phyloP scores from a whole-genome alignment of 2,329 filamentous ascomycete species.

The Alternaria panax region DNA sequence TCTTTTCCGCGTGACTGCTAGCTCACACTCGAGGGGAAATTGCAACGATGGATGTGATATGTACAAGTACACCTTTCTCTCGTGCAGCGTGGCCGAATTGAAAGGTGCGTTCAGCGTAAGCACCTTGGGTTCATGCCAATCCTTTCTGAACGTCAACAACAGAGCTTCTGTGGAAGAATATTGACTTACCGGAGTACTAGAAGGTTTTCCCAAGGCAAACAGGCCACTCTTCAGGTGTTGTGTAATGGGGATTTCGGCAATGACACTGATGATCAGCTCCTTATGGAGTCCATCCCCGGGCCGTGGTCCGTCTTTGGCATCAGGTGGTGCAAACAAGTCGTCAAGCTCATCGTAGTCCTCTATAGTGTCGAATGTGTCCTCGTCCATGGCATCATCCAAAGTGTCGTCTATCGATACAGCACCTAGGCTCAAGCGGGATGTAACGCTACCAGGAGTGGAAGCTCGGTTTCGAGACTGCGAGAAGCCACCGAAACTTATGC shows the following conservation, averaged over 20 bases:
- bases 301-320: constrained; percentile 38
- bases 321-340: constrained; percentile 46
- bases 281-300: constrained; percentile 50
- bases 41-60: constrained; percentile 45
- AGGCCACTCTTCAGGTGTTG: constrained; percentile 39
- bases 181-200: constrained; percentile 26
- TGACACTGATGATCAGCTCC: constrained; percentile 48
- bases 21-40: constrained; percentile 47
- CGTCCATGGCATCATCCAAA: constrained; percentile 48
- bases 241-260: constrained; percentile 44
- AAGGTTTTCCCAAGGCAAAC: constrained; percentile 32
- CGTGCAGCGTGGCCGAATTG: constrained; percentile 47
- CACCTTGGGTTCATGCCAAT: constrained; percentile 33
- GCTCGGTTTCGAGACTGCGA: constrained; percentile 57
- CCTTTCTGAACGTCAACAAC: constrained; percentile 1
- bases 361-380: constrained; percentile 48
- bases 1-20: constrained; percentile 47
- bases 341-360: constrained; percentile 52
- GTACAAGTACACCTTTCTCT: constrained; percentile 49
- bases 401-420: constrained; percentile 49
- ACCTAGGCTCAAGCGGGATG: constrained; percentile 49
- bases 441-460: constrained; percentile 62
- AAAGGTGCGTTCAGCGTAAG: constrained; percentile 44
- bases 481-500: constrained; percentile 64
- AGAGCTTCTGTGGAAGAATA: too few relatives aligned